Evolutionary conservation across 768 basidiomycete genomes (phyloP).

Genomic region (Naganishia vaughanmartiniae): DNA sequence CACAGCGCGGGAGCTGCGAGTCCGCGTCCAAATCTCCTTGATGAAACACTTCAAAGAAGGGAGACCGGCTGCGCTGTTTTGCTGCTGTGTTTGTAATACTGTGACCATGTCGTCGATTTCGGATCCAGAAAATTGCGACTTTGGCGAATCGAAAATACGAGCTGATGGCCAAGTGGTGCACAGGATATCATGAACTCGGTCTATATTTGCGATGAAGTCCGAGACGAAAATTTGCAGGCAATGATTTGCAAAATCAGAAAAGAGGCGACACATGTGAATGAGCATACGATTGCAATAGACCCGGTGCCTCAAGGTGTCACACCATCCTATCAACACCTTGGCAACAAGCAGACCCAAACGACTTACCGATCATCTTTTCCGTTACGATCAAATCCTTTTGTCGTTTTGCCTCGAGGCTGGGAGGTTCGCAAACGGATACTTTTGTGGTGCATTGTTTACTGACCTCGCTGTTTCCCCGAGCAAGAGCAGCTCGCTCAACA

Average conservation of each 20-base stretch:
- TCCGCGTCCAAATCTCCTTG: conserved; percentile 32
- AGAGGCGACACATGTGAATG: neutral
- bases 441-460: conserved; percentile 16
- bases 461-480: conserved; percentile 14
- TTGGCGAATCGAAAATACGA: conserved; percentile 29
- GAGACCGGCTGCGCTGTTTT: conserved; percentile 19
- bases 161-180: conserved; percentile 34
- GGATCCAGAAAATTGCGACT: conserved; percentile 19
- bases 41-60: conserved; percentile 32
- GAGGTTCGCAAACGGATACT: neutral
- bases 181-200: conserved; percentile 31
- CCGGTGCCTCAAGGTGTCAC: neutral
- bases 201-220: conserved; percentile 15
- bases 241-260: neutral
- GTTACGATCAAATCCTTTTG: conserved; percentile 20
- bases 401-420: conserved; percentile 20
- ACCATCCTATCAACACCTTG: neutral
- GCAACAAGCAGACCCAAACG: neutral
- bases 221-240: neutral
- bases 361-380: conserved; percentile 36
- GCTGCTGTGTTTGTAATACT: conserved; percentile 4
- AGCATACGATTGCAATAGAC: neutral
- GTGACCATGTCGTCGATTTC: conserved; percentile 25
- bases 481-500: conserved; percentile 10
- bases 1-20: conserved; percentile 32